Base-by-base conservation (phyloP, 352 stramenopile species). In the Pythium graminicola region DNA sequence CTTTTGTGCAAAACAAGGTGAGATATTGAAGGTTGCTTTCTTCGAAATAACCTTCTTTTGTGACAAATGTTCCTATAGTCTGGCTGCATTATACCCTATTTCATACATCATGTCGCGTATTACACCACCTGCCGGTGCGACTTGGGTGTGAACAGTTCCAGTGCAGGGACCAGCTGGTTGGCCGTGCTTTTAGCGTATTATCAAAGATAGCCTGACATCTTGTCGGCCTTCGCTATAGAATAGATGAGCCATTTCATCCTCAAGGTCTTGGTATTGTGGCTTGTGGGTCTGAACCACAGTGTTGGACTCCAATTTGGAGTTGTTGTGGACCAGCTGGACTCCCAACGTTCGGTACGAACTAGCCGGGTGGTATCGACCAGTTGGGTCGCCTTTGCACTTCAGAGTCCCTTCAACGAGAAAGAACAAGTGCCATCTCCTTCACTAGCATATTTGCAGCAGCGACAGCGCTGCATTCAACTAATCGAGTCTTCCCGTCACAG, bases 161-260 rank as follows among this genome's bases (percentile, higher is more conserved):
- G 33, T 20, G 28, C 28, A 36, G 14, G 52, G 43, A 26, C 44
- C 54, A 61, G 54, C 28, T 61, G 54, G 35, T 61, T 54, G 35
- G 54, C 54, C 54, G 24, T 49, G 54, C 54, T 55, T 61, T 54
- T 61, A 61, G 54, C 54, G 22, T 35, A 7, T 35, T 13, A 13
- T 13, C 29, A 13, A 35, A 35, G 13, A 13, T 35, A 35, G 29
- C 29, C 7, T 13, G 13, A 13, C 7, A 13, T 35, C 29, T 35
- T 35, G 29, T 35, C 29, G 29, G 29, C 7, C 13, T 35, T 13
- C 29, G 33, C 49, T 41, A 48, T 48, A 48, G 36, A 24, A 41
- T 14, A 19, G 6, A 41, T 28, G 13, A 7, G 20, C 19, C 38
- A 44, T n/a, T 16, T 4, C 11, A 24, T 13, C 6, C 35, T 42